Conservation (phyloP, 2,329 filamentous ascomycete genomes). For the Calonectria leucothoes region DNA sequence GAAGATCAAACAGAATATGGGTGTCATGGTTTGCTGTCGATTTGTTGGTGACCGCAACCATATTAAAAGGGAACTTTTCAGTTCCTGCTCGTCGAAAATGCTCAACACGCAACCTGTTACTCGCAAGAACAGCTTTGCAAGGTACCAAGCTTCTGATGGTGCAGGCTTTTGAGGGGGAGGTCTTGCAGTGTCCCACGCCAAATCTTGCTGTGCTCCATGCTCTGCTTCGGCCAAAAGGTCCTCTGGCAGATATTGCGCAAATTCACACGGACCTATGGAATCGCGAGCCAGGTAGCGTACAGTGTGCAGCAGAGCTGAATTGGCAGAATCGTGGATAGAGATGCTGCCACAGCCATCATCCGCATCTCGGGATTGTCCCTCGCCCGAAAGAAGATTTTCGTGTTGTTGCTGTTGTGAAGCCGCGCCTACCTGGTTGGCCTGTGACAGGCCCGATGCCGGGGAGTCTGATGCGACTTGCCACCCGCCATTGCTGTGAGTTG, state of each 20-base stretch:
- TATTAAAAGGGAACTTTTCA: not conserved
- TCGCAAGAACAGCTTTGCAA: not conserved
- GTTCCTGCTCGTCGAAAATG: not conserved
- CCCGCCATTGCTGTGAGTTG: not conserved
- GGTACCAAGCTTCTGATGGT: not conserved
- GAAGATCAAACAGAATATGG: not conserved
- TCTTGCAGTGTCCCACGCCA: not conserved
- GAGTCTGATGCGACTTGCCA: not conserved
- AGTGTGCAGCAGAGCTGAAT: not conserved
- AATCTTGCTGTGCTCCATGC: not conserved
- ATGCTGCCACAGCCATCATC: not conserved
- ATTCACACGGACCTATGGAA: not conserved
- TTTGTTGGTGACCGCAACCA: not conserved
- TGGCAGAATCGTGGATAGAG: not conserved
- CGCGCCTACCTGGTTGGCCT: not conserved
- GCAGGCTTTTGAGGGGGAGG: not conserved
- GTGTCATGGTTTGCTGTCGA: not conserved
- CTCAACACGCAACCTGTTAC: not conserved
- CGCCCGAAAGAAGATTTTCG: not conserved
- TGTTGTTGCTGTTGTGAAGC: not conserved
- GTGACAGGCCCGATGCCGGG: not conserved
- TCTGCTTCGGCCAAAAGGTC: not conserved
- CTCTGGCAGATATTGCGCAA: not conserved
- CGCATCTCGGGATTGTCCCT: not conserved
- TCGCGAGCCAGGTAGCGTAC: not conserved